Evolutionary conservation across 1,284 basidiomycete species (phyloP), one percentile per base, ranked within the genome.

Genomic region (Paramarasmius palmivorus): DNA sequence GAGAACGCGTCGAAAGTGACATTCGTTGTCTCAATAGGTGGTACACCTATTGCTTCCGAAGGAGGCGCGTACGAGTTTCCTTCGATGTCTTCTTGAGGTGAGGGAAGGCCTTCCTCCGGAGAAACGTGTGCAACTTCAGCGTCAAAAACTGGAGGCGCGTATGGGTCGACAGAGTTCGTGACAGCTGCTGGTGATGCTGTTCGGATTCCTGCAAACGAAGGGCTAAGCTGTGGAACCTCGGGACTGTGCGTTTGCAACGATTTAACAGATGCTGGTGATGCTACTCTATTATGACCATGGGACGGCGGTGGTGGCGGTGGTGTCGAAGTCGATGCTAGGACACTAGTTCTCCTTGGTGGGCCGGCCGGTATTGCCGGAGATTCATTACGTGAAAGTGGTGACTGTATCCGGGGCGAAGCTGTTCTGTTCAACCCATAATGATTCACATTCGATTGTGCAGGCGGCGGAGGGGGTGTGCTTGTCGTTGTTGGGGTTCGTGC

Each of bases 81-180:
- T 32, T 32, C 29, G 29, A 17, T 9, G 37, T 45, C 34, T 17
- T 52, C 39, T 34, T 50, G 49, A 40, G 32, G 39, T 37, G 36
- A 19, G 25, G 17, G 49, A 48, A 34, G 41, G 44, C 15, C 36
- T 32, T 6, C 20, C 40, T 22, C 4, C 15, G 51, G 50, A 15
- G 26, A 19, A 8, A 17, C 34, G 44, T 55, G 49, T 20, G 53
- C 46, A 37, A 68, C 61, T 3, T 58, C 54, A 23, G 49, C 32
- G 32, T 50, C 9, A 19, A 50, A 38, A 47, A 62, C 66, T 23
- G 62, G 44, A 7, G 59, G 62, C 32, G 57, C 54, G 35, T 68
- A 64, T 2, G 66, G 61, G 49, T 59, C 60, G 1, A 56, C 41
- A 38, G 60, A 52, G 19, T 70, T 46, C 23, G 54, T 25, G 23